Evolutionary conservation across 1,284 basidiomycete species (phyloP).

Genomic region (Boletus sp.): DNA sequence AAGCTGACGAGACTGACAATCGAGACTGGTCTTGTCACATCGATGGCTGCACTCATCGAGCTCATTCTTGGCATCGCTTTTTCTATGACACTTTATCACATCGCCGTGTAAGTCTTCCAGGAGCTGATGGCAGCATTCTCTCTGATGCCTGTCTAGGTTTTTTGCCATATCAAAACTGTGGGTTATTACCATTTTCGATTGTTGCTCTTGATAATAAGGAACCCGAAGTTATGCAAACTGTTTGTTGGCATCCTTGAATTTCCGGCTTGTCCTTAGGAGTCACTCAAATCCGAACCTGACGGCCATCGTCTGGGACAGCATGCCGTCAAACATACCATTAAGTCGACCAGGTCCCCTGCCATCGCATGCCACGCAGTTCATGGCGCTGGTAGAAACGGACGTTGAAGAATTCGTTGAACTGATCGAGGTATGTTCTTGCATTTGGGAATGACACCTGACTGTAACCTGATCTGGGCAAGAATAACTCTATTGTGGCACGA

Average conservation of each 20-base stretch:
- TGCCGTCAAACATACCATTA: not conserved
- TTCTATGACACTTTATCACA: constrained; percentile 16
- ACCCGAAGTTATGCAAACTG: constrained; percentile 15
- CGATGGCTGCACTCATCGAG: constrained; percentile 24
- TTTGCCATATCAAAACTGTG: constrained; percentile 34
- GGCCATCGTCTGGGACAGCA: constrained; percentile 14
- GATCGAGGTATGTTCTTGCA: not conserved
- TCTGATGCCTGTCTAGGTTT: constrained; percentile 19
- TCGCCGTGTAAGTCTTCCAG: constrained; percentile 25
- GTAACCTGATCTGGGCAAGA: no score
- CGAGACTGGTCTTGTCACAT: constrained; percentile 34
- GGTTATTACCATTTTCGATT: not conserved
- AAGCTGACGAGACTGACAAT: constrained; percentile 29
- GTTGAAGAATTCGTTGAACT: not conserved
- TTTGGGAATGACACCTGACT: not conserved
- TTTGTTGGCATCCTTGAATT: constrained; percentile 30
- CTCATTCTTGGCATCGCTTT: constrained; percentile 18
- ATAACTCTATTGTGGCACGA: no score
- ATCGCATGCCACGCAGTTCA: not conserved
- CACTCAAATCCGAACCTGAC: constrained; percentile 5
- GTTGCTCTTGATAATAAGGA: not conserved
- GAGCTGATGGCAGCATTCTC: no score
- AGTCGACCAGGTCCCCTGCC: no score
- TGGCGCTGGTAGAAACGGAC: not conserved
- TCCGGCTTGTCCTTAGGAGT: constrained; percentile 21